phyloP scores from a whole-genome alignment of 164 flowering plant species.

The Cinnamomum chago region DNA sequence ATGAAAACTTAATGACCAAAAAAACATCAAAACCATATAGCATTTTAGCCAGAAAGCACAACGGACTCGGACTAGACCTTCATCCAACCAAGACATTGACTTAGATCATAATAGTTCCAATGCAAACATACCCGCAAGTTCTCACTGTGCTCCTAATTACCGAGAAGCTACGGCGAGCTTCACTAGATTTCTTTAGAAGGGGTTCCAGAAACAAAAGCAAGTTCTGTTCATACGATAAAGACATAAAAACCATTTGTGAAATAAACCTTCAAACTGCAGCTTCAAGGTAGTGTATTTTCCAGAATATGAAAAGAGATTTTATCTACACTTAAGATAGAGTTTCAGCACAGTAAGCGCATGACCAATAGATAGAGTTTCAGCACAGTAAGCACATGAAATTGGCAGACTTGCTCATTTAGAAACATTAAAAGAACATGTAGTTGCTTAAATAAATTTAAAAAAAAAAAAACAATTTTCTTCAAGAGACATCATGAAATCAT shows the following conservation, averaged over 20 bases:
- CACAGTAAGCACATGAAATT: too few relatives aligned
- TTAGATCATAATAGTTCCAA: background rate
- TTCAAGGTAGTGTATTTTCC: background rate
- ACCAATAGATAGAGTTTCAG: too few relatives aligned
- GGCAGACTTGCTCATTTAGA: too few relatives aligned
- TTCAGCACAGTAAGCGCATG: too few relatives aligned
- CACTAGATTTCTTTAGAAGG: slow-evolving; percentile 86
- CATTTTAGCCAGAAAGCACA: background rate
- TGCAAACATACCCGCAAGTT: slow-evolving; percentile 71
- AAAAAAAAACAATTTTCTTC: too few relatives aligned
- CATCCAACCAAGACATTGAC: background rate
- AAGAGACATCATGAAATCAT: too few relatives aligned
- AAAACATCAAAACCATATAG: background rate
- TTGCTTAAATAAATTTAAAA: too few relatives aligned
- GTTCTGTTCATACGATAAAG: slow-evolving; percentile 40
- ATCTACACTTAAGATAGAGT: too few relatives aligned
- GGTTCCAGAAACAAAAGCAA: slow-evolving; percentile 96
- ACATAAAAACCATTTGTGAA: background rate
- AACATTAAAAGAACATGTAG: too few relatives aligned
- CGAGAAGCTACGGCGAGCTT: slow-evolving; percentile 75
- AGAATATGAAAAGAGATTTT: background rate
- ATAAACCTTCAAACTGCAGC: background rate
- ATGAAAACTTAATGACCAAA: background rate
- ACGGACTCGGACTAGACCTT: background rate
- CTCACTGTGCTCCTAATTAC: slow-evolving; percentile 89